Evolutionary conservation across 139 green algal genomes (phyloP), one percentile per base, ranked within the genome.

Genomic region (Chlorella sorokiniana): DNA sequence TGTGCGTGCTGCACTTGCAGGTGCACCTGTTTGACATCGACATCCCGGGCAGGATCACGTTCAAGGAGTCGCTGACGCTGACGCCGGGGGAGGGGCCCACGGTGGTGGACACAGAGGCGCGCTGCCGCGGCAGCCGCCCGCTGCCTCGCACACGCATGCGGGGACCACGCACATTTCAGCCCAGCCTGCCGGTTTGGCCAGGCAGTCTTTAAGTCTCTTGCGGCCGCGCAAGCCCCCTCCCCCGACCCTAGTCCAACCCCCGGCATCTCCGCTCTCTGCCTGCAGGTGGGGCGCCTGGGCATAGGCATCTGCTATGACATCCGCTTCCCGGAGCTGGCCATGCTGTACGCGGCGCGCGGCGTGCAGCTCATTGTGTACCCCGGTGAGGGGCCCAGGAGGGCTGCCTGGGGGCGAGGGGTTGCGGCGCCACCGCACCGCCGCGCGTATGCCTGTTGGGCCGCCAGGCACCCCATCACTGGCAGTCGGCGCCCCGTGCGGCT

Each of bases 271-370:
- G 56, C 18, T 22, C 23, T n/a, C 29, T 45, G 37, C 35, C 1
- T 44, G 51, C 38, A 69, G 51, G 78, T 83, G 31, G 75, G 75
- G 8, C 85, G 91, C 22, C 78, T 99, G 54, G 96, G 93, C 0
- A 83, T 99, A 0, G 96, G 95, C 81, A 99, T 99, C 84, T 99
- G 96, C 88, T 99, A 99, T 82, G 96, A 99, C 89, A 93, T 99
- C 61, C 87, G 96, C 20, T 99, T 99, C 84, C 96, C 96, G 2
- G 96, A 99, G 88, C 81, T 98, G 25, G 95, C 96, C 0, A 89
- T 92, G 87, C 80, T 98, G 27, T 97, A 95, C 56, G 92, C 94
- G 23, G 65, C 87, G 35, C 73, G 88, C 10, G 96, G 96, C 33
- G 92, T 82, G 27, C 91, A 98, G 81, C 76, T 97, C 37, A 87